A percentile compares a stretch with the other conserved stretches of the same genome.
phyloP scores from a whole-genome alignment of 2,329 filamentous ascomycete species.

The Myriosclerotinia curreyana region DNA sequence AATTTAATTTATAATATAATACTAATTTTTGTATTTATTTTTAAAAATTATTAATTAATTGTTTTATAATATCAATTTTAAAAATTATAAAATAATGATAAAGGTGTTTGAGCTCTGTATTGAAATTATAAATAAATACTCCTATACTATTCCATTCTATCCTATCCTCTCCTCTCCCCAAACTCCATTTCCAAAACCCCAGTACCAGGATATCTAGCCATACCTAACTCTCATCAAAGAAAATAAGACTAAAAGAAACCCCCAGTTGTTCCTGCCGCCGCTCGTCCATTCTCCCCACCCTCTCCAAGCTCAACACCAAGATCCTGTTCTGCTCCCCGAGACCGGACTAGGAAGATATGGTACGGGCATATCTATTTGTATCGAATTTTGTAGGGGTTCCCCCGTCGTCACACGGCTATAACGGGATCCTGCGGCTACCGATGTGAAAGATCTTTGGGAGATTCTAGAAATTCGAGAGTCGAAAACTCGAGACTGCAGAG shows the following conservation, averaged over 20 bases:
- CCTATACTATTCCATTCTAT: no score
- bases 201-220: not conserved
- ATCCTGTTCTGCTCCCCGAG: not conserved
- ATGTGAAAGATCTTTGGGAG: not conserved
- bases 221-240: not conserved
- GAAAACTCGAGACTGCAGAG: not conserved
- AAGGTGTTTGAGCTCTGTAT: not conserved
- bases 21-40: no score
- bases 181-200: not conserved
- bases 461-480: not conserved
- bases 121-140: conserved; percentile 7
- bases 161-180: no score
- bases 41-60: no score
- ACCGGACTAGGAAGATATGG: not conserved
- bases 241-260: not conserved
- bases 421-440: not conserved
- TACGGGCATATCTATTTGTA: not conserved
- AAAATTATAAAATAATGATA: not conserved
- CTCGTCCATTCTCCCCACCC: rapidly evolving
- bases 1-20: no score
- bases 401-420: conserved; percentile 7
- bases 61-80: not conserved
- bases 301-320: not conserved
- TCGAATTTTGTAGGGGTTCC: not conserved
- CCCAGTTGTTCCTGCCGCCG: not conserved